A percentile compares a stretch with the other conserved stretches of the same genome.
phyloP scores from a whole-genome alignment of 306 rosid genomes.

The Vigna trinervia region DNA sequence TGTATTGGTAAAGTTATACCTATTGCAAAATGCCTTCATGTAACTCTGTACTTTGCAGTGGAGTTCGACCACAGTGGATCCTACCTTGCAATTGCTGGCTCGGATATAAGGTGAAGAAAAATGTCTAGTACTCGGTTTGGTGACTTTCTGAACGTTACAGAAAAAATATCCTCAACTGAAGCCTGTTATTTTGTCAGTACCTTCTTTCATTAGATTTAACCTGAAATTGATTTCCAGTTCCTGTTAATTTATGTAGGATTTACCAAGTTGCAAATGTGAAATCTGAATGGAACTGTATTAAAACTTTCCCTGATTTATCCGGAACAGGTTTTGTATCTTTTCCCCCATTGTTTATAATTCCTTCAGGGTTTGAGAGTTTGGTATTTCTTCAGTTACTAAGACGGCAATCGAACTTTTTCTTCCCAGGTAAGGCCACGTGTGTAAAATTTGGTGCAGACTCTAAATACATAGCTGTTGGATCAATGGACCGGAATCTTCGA shows the following conservation, averaged over 20 bases:
- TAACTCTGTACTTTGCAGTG: conserved; percentile 65
- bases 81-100: conserved; percentile 91
- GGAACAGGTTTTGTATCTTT: conserved; percentile 76
- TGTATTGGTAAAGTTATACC: not conserved
- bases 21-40: not conserved
- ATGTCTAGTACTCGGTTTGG: conserved; percentile 16
- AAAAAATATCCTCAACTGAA: not conserved
- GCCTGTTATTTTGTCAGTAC: not conserved
- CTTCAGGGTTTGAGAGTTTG: not conserved
- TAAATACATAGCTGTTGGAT: conserved; percentile 84
- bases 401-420: conserved; percentile 9
- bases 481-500: conserved; percentile 96
- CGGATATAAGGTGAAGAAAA: conserved; percentile 81
- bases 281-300: conserved; percentile 92
- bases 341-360: not conserved
- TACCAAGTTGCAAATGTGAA: conserved; percentile 95
- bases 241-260: conserved; percentile 67
- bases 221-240: conserved; percentile 38
- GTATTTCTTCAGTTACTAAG: conserved; percentile 32
- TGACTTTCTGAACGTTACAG: not conserved
- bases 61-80: conserved; percentile 96
- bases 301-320: conserved; percentile 92
- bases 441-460: conserved; percentile 91
- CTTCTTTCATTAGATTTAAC: not conserved
- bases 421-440: conserved; percentile 77